Conservation (phyloP, 176 grass and related monocot species). For the Carex littledalei region DNA sequence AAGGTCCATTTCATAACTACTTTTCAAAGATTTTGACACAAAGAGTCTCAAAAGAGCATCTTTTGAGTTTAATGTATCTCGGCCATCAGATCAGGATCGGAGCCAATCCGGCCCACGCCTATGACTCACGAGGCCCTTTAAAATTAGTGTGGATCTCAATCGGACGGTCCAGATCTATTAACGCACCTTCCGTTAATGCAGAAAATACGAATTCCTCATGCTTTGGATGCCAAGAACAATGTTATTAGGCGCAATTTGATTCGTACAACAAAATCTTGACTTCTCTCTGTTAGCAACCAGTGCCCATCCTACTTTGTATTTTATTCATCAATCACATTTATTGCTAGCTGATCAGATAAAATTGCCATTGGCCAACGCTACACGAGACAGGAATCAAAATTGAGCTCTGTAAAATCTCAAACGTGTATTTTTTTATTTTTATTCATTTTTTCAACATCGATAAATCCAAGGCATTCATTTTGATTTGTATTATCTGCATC, state of each 20-base stretch:
- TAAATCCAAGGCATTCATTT: too few relatives aligned
- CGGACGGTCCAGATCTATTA: too few relatives aligned
- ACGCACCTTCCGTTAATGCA: too few relatives aligned
- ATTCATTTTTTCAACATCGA: background rate
- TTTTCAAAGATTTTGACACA: background rate
- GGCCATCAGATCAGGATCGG: too few relatives aligned
- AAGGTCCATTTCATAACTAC: background rate
- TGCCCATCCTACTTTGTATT: conserved; percentile 5
- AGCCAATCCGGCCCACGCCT: too few relatives aligned
- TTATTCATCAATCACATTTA: conserved; percentile 3
- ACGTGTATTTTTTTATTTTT: background rate
- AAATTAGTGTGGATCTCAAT: too few relatives aligned
- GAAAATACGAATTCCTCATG: background rate
- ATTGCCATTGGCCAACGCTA: background rate
- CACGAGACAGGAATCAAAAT: background rate
- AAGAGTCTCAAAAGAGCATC: too few relatives aligned
- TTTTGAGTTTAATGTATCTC: too few relatives aligned
- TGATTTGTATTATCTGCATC: too few relatives aligned
- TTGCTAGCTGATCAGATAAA: background rate
- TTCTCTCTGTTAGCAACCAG: background rate
- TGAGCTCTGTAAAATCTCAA: background rate
- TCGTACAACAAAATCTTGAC: background rate
- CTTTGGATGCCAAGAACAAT: conserved; percentile 18
- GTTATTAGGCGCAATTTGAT: background rate
- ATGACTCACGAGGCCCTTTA: too few relatives aligned